Base-by-base conservation (phyloP, 1,284 basidiomycete species). In the Cutaneotrichosporon sp. region DNA sequence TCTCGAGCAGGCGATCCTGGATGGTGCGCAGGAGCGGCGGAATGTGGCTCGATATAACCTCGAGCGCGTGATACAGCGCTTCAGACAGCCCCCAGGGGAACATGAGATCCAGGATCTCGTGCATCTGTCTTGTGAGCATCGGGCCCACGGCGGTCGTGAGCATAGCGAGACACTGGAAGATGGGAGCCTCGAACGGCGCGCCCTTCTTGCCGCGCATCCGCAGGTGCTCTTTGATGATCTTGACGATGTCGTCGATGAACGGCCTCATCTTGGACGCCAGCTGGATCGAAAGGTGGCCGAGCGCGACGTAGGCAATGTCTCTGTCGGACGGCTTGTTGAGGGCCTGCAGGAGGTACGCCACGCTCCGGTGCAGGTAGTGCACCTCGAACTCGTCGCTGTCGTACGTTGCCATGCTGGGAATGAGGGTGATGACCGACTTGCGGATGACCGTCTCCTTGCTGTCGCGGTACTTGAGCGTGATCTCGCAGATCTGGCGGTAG, bases 111-210 rank as follows among this genome's bases (percentile, higher is more conserved):
- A 99, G 86, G 68, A 98, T 89, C 73, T 99, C 97, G 78, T 98
- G 97, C 70, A 99, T 84, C 61, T 97, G 85, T 73, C 95, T 92
- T 0, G 97, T 98, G 56, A 99, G 83, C 74, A 95, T 95, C 1
- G 95, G 94, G 0, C 97, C 97, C 42, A 99, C 94, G 5, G 97
- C 93, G 0, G 88, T 87, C 1, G 95, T 94, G 55, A 99, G 83
- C 91, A 98, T 95, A 36, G 93, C 93, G 54, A 99, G 87, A 78
- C 97, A 99, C 82, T 98, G 92, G 75, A 99, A 99, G 67, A 99
- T 95, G 0, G 95, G 91, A 65, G 92, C 92, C 80, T 98, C 95
- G 16, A 90, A 88, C 5, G 91, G 90, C 3, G 92, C 91, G 72
- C 92, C 93, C 84, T 95, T 98, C 78, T 90, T 92, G 50, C 92